Evolutionary conservation across 768 basidiomycete species (phyloP).

Genomic region (Krasilnikovozyma curviuscula): DNA sequence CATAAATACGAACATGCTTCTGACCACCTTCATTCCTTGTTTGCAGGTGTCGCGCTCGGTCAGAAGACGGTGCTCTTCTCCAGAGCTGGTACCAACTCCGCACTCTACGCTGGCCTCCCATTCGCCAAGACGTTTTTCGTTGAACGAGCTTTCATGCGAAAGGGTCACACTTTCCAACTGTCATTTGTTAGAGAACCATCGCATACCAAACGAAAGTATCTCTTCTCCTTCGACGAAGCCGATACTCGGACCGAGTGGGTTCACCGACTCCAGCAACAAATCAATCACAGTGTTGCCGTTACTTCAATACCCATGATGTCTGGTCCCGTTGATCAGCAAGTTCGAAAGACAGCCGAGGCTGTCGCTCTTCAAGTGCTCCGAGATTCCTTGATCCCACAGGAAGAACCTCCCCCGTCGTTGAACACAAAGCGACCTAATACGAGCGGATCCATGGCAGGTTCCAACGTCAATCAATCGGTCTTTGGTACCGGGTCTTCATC

Average conservation of each 20-base stretch:
- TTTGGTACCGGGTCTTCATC: neutral
- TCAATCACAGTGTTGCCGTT: conserved; percentile 2
- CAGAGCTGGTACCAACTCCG: conserved; percentile 63
- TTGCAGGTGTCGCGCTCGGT: conserved; percentile 42
- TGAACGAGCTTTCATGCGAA: conserved; percentile 75
- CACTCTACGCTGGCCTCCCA: conserved; percentile 62
- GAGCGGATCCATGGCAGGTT: neutral
- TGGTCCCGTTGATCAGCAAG: conserved; percentile 27
- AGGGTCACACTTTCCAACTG: conserved; percentile 67
- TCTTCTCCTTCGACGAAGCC: conserved; percentile 78
- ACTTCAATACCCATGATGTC: conserved; percentile 25
- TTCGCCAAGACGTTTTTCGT: conserved; percentile 56
- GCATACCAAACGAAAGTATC: conserved; percentile 54
- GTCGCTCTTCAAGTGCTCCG: conserved; percentile 66
- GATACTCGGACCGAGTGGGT: conserved; percentile 39
- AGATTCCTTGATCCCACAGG: conserved; percentile 46
- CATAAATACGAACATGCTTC: too few relatives aligned
- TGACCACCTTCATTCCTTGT: neutral
- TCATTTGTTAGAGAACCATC: conserved; percentile 40
- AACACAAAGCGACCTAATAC: neutral
- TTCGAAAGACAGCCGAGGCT: conserved; percentile 49
- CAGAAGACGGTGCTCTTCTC: conserved; percentile 63
- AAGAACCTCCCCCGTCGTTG: conserved; percentile 11
- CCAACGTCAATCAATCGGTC: neutral
- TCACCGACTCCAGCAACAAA: conserved; percentile 15